A percentile compares a stretch with the other conserved stretches of the same genome.
These are phyloP conservation scores for Plasmodium knowlesi DNA, from an alignment of 169 alveolate genomes.

Conservation along the genomic window DNA sequence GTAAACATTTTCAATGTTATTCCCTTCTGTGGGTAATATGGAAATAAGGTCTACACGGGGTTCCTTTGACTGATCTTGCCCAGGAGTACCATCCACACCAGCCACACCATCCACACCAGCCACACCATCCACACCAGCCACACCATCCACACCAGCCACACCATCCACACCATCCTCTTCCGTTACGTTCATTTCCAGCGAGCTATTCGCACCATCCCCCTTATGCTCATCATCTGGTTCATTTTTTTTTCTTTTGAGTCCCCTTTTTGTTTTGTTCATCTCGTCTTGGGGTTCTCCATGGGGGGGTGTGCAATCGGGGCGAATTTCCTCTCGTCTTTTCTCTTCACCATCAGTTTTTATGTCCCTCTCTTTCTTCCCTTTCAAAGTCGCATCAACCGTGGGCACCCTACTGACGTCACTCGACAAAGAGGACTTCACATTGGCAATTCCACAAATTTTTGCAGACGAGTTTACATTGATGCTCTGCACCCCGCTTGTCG, in stretches of 20 bases:
- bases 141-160: not conserved
- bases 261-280: not conserved
- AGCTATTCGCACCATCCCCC: not conserved
- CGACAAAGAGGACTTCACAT: not conserved
- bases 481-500: not conserved
- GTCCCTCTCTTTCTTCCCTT: not conserved
- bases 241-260: not conserved
- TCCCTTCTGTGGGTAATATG: not conserved
- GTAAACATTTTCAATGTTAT: not conserved
- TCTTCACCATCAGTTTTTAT: not conserved
- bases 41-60: not conserved
- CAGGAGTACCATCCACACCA: not conserved
- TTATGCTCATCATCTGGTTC: not conserved
- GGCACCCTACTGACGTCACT: not conserved
- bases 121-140: not conserved
- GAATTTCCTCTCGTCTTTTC: not conserved
- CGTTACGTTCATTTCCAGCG: not conserved
- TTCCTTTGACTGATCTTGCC: not conserved
- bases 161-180: not conserved
- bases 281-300: not conserved
- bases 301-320: not conserved
- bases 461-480: not conserved
- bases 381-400: not conserved
- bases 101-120: not conserved
- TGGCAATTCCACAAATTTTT: not conserved